These are phyloP conservation scores for Pleurotus ostreatus DNA, from an alignment of 768 basidiomycete species.

Conservation along the genomic window DNA sequence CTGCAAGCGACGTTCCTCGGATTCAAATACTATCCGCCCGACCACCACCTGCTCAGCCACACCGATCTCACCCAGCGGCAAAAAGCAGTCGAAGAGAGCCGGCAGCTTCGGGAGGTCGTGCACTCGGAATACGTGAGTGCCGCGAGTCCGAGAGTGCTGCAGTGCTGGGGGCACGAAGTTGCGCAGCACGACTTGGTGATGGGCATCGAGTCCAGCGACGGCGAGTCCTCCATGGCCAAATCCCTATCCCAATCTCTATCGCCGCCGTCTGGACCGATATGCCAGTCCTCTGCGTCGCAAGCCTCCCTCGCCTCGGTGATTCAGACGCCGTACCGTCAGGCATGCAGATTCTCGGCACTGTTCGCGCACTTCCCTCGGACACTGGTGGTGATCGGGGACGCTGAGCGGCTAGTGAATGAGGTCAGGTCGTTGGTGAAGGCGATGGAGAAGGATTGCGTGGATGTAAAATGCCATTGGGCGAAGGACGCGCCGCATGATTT, in stretches of 20 bases:
- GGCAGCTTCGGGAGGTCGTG: constrained; percentile 27
- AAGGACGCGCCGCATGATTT: constrained; percentile 42
- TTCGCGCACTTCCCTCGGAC: constrained; percentile 43
- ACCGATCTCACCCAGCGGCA: constrained; percentile 1
- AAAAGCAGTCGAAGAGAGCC: constrained; percentile 25
- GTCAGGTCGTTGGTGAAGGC: constrained; percentile 35
- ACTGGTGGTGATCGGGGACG: constrained; percentile 45
- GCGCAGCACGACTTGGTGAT: constrained; percentile 13
- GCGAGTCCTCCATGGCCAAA: constrained; percentile 11
- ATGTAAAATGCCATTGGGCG: constrained; percentile 28
- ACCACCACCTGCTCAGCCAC: not conserved
- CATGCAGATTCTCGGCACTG: constrained; percentile 27
- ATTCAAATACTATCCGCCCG: constrained; percentile 20
- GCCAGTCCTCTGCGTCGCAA: not conserved
- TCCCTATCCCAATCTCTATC: not conserved
- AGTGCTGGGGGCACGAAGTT: constrained; percentile 33
- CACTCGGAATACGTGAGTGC: constrained; percentile 40
- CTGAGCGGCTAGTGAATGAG: constrained; percentile 47
- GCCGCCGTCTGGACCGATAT: not conserved
- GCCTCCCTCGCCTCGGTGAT: constrained; percentile 10
- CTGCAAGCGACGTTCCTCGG: constrained; percentile 53
- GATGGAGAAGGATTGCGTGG: constrained; percentile 35
- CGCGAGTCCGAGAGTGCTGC: constrained; percentile 33
- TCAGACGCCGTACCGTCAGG: constrained; percentile 15
- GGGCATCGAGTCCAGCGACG: constrained; percentile 12